Conservation (phyloP, 495 filamentous ascomycete genomes). For the Lasiosphaeria miniovina region DNA sequence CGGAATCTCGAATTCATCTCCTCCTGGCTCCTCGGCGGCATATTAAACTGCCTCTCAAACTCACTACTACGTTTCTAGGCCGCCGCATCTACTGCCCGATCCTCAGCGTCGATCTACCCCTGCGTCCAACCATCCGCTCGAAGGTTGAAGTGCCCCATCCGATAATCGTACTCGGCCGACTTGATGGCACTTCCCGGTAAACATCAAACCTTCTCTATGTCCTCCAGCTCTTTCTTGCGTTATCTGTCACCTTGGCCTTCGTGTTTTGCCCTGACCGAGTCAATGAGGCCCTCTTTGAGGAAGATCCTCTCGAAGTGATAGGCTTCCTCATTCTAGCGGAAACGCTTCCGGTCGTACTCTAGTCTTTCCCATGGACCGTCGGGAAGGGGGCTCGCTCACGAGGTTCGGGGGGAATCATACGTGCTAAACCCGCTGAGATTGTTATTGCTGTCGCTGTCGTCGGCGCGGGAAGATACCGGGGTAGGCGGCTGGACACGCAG, state of each 20-base stretch:
- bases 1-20: neutral
- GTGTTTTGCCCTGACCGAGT: constrained; percentile 2
- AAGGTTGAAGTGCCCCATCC: constrained; percentile 7
- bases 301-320: constrained; percentile 12
- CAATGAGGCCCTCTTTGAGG: constrained; percentile 6
- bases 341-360: constrained; percentile 12
- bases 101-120: constrained; percentile 12
- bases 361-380: constrained; percentile 14
- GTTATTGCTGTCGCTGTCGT: constrained; percentile 4
- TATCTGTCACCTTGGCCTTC: constrained; percentile 13
- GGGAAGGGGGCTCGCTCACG: constrained; percentile 8
- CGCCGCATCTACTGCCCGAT: neutral
- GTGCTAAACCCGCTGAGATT: constrained; percentile 14
- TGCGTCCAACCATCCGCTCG: constrained; percentile 9
- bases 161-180: constrained; percentile 1
- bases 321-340: constrained; percentile 2
- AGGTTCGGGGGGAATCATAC: constrained; percentile 4
- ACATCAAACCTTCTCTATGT: constrained; percentile 10
- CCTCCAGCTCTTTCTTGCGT: constrained; percentile 8
- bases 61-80: neutral
- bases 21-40: neutral
- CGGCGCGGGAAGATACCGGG: constrained; percentile 4
- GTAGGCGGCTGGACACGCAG: neutral
- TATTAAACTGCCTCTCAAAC: neutral
- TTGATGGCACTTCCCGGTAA: neutral